Evolutionary conservation across 305 asterid species (phyloP).

Genomic region (Stenogyne calaminthoides): DNA sequence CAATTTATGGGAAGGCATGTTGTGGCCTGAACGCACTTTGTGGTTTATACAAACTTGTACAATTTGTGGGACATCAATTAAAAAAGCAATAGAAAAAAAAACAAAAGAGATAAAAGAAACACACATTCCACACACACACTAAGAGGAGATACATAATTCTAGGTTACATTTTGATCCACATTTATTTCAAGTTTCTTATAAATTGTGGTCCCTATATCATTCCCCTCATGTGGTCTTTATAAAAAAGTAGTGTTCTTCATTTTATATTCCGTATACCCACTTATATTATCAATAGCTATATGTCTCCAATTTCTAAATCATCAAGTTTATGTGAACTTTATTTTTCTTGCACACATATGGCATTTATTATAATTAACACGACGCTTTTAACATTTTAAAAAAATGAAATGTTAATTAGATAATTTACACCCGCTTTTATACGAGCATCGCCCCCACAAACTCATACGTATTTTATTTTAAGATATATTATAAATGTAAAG

Average conservation of each 20-base stretch:
- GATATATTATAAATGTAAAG: too few species aligned
- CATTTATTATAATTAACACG: too few species aligned
- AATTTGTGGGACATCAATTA: conserved; percentile 17
- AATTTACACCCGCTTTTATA: too few species aligned
- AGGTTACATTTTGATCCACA: not conserved
- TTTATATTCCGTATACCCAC: not conserved
- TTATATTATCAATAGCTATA: too few species aligned
- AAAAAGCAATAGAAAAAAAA: not conserved
- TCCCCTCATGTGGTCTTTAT: not conserved
- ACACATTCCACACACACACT: not conserved
- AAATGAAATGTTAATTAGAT: too few species aligned
- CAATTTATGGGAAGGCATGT: not conserved
- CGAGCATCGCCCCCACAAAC: too few species aligned
- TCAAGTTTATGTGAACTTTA: too few species aligned
- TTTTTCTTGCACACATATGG: too few species aligned
- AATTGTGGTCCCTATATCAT: not conserved
- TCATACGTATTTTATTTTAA: too few species aligned
- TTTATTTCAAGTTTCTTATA: not conserved
- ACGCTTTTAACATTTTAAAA: too few species aligned
- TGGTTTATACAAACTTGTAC: conserved; percentile 19
- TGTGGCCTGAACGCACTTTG: conserved; percentile 24
- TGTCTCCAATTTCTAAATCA: too few species aligned
- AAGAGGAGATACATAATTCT: too few species aligned
- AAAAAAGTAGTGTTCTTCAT: not conserved
- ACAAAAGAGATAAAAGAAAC: not conserved